Evolutionary conservation across 352 stramenopile genomes (phyloP).

Genomic region (Ochromonadaceae sp.): DNA sequence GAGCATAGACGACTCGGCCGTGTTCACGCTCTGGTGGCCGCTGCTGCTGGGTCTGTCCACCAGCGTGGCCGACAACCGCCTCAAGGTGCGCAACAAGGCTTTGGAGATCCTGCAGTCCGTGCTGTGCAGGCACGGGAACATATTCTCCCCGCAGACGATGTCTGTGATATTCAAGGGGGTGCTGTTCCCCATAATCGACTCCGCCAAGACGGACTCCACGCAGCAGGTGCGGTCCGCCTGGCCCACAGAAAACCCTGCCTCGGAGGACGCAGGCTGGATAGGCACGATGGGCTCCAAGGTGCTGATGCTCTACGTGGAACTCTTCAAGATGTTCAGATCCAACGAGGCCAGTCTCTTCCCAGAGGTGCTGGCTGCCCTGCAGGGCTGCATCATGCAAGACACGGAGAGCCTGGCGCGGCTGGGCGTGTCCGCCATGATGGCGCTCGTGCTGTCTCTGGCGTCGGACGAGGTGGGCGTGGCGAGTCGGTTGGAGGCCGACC

Average conservation of each 20-base stretch:
- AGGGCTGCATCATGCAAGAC: constrained; percentile 19
- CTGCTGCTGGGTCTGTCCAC: constrained; percentile 87
- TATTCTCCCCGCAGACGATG: constrained; percentile 34
- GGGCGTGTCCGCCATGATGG: background rate
- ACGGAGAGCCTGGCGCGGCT: constrained; percentile 4
- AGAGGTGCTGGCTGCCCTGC: constrained; percentile 14
- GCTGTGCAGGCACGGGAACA: constrained; percentile 20
- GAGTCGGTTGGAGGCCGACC: no score
- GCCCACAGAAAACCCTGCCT: background rate
- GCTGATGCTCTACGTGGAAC: constrained; percentile 2
- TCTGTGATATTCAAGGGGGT: constrained; percentile 36
- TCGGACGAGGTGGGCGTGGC: no score
- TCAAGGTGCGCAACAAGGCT: constrained; percentile 58
- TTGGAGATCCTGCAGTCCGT: constrained; percentile 40
- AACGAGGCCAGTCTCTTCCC: background rate
- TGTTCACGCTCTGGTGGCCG: constrained; percentile 81
- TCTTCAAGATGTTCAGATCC: background rate
- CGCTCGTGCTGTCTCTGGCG: background rate
- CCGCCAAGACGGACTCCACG: constrained; percentile 29
- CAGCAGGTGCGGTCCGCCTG: background rate
- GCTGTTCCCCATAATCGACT: constrained; percentile 33
- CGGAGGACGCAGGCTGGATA: constrained; percentile 10
- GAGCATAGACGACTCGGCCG: constrained; percentile 23
- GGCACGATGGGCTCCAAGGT: constrained; percentile 12
- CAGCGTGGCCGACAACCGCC: constrained; percentile 64